Conservation (phyloP, 2,329 filamentous ascomycete genomes). For the Calonectria pseudoturangicola region DNA sequence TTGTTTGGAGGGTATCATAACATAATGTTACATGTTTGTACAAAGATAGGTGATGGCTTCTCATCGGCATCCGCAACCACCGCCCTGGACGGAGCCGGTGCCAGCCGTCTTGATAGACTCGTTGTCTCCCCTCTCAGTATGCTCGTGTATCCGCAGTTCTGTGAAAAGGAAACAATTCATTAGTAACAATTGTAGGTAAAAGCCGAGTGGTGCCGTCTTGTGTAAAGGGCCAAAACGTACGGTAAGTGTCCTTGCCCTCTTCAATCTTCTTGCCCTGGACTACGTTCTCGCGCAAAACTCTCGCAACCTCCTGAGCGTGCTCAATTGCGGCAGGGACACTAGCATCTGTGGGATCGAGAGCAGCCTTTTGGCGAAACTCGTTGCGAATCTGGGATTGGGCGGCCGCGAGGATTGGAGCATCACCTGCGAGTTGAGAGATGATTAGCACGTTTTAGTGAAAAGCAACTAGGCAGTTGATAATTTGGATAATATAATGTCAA, state of each 20-base stretch:
- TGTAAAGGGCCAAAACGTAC: conserved; percentile 66
- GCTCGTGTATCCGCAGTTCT: conserved; percentile 92
- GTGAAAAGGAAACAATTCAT: conserved; percentile 11
- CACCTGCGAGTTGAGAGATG: conserved; percentile 73
- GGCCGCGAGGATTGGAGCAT: conserved; percentile 79
- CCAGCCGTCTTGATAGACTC: conserved; percentile 85
- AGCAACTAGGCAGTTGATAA: neutral
- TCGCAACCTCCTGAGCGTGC: conserved; percentile 88
- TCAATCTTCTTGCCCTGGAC: conserved; percentile 83
- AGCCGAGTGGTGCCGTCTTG: neutral
- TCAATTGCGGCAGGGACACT: conserved; percentile 79
- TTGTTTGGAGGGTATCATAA: conserved; percentile 59
- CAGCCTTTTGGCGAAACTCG: conserved; percentile 82
- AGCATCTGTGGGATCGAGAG: conserved; percentile 74
- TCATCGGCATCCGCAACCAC: conserved; percentile 59
- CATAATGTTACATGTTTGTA: conserved; percentile 57
- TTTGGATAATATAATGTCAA: no score
- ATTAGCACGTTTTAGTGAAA: conserved; percentile 16
- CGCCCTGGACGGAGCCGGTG: conserved; percentile 55
- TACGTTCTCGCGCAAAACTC: conserved; percentile 87
- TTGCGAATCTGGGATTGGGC: conserved; percentile 83
- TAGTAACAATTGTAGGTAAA: conserved; percentile 15
- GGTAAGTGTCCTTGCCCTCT: conserved; percentile 70
- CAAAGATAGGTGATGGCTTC: conserved; percentile 43
- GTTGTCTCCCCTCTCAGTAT: conserved; percentile 95